Conservation (phyloP, 73 alveolate species). For the Uronychia binucleata region DNA sequence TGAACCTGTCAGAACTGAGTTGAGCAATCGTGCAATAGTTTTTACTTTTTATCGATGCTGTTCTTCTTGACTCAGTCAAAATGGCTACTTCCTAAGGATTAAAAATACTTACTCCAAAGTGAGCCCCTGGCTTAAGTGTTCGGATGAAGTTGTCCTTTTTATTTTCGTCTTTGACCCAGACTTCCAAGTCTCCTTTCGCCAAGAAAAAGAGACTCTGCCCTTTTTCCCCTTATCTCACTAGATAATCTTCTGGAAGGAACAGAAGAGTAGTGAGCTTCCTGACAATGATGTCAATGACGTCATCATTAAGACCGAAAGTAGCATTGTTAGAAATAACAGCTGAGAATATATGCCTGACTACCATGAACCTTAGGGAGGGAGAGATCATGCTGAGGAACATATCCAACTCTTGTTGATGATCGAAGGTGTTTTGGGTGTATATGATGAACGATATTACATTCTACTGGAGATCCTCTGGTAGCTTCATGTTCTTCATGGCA, state of each 20-base stretch:
- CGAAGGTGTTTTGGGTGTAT: conserved; percentile 50
- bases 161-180: conserved; percentile 43
- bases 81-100: conserved; percentile 87
- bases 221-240: conserved; percentile 30
- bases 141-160: conserved; percentile 65
- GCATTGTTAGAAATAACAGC: conserved; percentile 35
- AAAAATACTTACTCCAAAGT: conserved; percentile 93
- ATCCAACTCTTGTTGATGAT: conserved; percentile 58
- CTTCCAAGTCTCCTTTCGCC: conserved; percentile 54
- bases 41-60: conserved; percentile 74
- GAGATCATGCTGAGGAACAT: conserved; percentile 47
- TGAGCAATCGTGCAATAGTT: conserved; percentile 77
- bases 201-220: conserved; percentile 36
- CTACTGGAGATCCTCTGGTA: conserved; percentile 50
- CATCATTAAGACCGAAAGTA: conserved; percentile 15
- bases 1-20: conserved; percentile 69
- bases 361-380: conserved; percentile 54
- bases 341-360: conserved; percentile 53
- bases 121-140: conserved; percentile 79
- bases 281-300: conserved; percentile 36
- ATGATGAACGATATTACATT: conserved; percentile 25
- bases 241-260: conserved; percentile 44
- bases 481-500: conserved; percentile 63
- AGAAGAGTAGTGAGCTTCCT: conserved; percentile 3
- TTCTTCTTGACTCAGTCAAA: conserved; percentile 71